A percentile compares a stretch with the other conserved stretches of the same genome.
Evolutionary conservation across 768 basidiomycete genomes (phyloP).

Genomic region (Boletus vermiculosoides): DNA sequence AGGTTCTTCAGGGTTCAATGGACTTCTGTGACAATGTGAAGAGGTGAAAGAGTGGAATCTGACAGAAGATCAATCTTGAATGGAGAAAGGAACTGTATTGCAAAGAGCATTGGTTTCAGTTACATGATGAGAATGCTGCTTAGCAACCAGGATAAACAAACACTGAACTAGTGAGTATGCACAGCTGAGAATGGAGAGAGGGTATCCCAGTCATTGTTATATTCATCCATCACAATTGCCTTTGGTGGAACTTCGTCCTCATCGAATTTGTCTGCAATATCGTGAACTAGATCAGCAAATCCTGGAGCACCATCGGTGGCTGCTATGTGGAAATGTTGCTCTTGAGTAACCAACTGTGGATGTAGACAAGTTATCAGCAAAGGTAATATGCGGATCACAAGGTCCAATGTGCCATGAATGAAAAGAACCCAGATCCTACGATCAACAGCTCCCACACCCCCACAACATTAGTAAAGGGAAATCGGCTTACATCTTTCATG

Average conservation of each 20-base stretch:
- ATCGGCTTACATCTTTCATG: constrained; percentile 71
- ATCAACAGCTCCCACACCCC: neutral
- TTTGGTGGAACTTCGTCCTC: constrained; percentile 37
- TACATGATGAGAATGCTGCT: neutral
- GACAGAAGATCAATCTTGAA: constrained; percentile 82
- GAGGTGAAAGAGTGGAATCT: no score
- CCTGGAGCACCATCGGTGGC: constrained; percentile 82
- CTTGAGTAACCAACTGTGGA: constrained; percentile 62
- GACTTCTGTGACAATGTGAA: no score
- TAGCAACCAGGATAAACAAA: neutral
- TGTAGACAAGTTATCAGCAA: constrained; percentile 1
- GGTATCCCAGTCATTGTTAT: constrained; percentile 87
- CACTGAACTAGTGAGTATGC: constrained; percentile 13
- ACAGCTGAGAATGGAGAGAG: constrained; percentile 81
- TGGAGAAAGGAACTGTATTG: constrained; percentile 70
- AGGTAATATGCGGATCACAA: neutral
- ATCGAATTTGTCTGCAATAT: constrained; percentile 64
- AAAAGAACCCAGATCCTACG: neutral
- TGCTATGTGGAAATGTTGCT: constrained; percentile 78
- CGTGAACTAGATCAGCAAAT: constrained; percentile 57
- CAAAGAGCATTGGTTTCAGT: neutral
- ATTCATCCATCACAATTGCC: constrained; percentile 63
- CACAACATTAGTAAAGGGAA: neutral
- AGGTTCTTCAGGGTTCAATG: no score
- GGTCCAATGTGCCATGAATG: neutral